Base-by-base conservation (phyloP, 2,329 filamentous ascomycete genomes). In the Neurospora sp. region DNA sequence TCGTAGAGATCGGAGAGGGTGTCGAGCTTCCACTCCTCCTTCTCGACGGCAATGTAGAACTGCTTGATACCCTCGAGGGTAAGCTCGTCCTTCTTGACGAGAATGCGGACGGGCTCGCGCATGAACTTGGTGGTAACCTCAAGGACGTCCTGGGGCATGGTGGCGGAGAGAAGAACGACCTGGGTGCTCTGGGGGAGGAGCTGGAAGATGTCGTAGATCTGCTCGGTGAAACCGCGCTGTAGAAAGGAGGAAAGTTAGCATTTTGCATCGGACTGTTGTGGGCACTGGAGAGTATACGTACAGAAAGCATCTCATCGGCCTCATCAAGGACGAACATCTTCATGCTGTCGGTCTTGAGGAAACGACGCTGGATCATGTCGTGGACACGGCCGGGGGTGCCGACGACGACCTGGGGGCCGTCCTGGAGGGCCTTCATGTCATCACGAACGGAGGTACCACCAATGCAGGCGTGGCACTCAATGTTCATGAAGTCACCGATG, bases 121-220 rank as follows among this genome's bases (percentile, higher is more conserved):
- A 99, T 99, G 87, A 99, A 99, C 82, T 98, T 98, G 75, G 95
- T 98, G 39, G 96, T 99, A 92, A 99, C 97, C 81, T 98, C 95
- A 68, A 99, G 88, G 23, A 99, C 96, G 78, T 99, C 96, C 85
- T 98, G 96, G 66, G 96, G 96, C 40, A 99, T 90, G 4, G 96
- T 99, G 73, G 96, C 96, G 69, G 93, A 97, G 75, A 99, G 93
- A 38, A 99, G 93, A 2, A 98, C 96, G n/a, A 98, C 96, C 81
- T 99, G 96, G 1, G 96, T 99, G 5, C 95, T 93, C 36, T 94
- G 96, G 17, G 96, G 96, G 0, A 99, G 90, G 78, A 97, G 97
- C 78, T 94, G 93, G 84, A 97, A 98, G 68, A 99, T 94, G 76
- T 98, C 95, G 87, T 98, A 98, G 80, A 99, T 99, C 79, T 98